A percentile compares a stretch with the other conserved stretches of the same genome.
Conservation (phyloP, 2,329 filamentous ascomycete genomes). For the Xylaria sp. region DNA sequence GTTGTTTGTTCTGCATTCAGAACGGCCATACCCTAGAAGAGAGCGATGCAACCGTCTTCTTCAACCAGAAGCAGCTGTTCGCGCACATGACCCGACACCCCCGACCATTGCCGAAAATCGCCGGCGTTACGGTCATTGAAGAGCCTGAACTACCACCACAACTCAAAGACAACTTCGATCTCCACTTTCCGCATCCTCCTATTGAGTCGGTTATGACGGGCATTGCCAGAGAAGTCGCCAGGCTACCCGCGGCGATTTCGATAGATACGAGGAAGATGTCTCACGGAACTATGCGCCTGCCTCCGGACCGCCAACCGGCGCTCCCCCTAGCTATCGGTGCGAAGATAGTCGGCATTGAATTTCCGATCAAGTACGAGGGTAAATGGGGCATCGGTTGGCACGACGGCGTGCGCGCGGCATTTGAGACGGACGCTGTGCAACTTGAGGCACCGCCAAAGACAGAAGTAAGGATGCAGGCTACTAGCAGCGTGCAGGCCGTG, state of each 20-base stretch:
- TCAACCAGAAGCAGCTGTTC: slow-evolving; percentile 63
- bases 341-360: slow-evolving; percentile 61
- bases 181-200: slow-evolving; percentile 59
- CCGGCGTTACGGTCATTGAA: slow-evolving; percentile 62
- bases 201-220: slow-evolving; percentile 55
- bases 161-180: slow-evolving; percentile 62
- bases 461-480: slow-evolving; percentile 59
- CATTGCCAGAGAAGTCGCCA: slow-evolving; percentile 54
- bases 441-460: slow-evolving; percentile 58
- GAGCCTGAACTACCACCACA: slow-evolving; percentile 53
- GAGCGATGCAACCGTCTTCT: slow-evolving; percentile 67
- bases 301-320: slow-evolving; percentile 57
- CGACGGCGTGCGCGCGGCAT: slow-evolving; percentile 61
- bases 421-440: slow-evolving; percentile 60
- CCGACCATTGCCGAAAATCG: slow-evolving; percentile 61
- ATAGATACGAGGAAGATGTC: slow-evolving; percentile 59
- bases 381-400: slow-evolving; percentile 69
- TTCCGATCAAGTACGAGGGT: slow-evolving; percentile 61
- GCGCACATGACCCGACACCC: slow-evolving; percentile 64
- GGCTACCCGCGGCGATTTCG: slow-evolving; percentile 58
- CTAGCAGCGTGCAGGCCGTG: slow-evolving; percentile 60
- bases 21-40: slow-evolving; percentile 61
- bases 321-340: slow-evolving; percentile 61
- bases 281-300: slow-evolving; percentile 57
- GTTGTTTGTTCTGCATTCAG: slow-evolving; percentile 65